phyloP scores from a whole-genome alignment of 257 asterid species.

The Mitragyna speciosa region DNA sequence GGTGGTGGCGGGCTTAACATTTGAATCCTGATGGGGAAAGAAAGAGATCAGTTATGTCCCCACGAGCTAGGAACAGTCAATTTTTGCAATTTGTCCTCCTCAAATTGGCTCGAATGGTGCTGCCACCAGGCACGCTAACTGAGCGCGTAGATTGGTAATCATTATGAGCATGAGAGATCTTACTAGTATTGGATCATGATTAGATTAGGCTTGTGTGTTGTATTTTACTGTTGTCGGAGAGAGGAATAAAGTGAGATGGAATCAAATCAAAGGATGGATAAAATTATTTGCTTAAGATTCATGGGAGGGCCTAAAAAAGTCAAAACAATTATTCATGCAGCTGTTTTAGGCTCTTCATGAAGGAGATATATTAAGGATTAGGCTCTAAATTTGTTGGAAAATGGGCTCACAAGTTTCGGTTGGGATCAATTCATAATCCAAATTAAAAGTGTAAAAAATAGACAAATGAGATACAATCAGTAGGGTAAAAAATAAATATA shows the following conservation, averaged over 20 bases:
- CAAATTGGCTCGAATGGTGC: background rate
- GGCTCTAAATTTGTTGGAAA: no score
- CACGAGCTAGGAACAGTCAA: conserved; percentile 37
- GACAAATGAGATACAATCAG: no score
- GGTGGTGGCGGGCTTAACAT: conserved; percentile 35
- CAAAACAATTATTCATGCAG: background rate
- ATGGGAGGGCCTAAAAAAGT: background rate
- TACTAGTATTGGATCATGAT: background rate
- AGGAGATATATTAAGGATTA: background rate
- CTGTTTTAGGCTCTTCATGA: background rate
- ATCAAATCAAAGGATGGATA: background rate
- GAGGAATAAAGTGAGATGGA: background rate
- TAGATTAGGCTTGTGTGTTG: conserved; percentile 5
- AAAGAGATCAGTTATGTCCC: conserved; percentile 22
- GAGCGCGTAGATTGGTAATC: background rate
- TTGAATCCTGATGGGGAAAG: conserved; percentile 40
- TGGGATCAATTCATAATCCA: no score
- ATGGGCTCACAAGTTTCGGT: no score
- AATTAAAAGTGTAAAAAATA: no score
- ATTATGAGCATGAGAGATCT: background rate
- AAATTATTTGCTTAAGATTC: background rate
- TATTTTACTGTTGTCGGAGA: background rate
- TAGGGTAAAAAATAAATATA: no score
- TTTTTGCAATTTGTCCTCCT: conserved; percentile 27
- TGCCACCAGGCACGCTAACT: background rate